These are phyloP conservation scores for Chrysoporthe cubensis DNA, from an alignment of 2,329 filamentous ascomycete species.

Conservation along the genomic window DNA sequence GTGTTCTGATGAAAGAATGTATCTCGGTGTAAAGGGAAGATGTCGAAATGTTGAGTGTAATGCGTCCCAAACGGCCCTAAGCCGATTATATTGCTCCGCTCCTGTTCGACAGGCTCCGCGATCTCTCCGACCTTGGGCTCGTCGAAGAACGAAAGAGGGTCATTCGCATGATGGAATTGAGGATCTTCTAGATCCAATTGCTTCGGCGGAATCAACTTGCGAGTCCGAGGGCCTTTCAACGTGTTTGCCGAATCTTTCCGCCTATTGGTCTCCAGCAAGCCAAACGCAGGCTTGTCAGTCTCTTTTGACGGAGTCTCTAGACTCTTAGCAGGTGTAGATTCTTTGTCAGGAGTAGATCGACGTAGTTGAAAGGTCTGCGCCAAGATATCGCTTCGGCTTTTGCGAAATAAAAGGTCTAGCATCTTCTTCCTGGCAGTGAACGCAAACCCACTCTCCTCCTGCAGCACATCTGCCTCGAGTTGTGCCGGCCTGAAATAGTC, in stretches of 20 bases:
- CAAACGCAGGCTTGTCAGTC: not conserved
- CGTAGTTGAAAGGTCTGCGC: constrained; percentile 24
- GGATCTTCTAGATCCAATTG: constrained; percentile 55
- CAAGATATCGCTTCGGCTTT: constrained; percentile 37
- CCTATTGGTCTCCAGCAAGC: not conserved
- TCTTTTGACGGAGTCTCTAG: constrained; percentile 28
- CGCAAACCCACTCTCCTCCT: constrained; percentile 39
- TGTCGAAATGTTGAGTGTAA: constrained; percentile 66
- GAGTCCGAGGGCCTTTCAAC: constrained; percentile 38
- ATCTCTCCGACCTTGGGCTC: constrained; percentile 31
- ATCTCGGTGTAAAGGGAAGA: constrained; percentile 59
- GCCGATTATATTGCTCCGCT: constrained; percentile 51
- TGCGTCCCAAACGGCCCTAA: constrained; percentile 64
- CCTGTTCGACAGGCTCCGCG: constrained; percentile 29
- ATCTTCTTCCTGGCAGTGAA: constrained; percentile 58
- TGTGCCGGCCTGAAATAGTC: constrained; percentile 53
- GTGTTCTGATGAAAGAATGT: constrained; percentile 65
- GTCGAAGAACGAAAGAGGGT: constrained; percentile 48
- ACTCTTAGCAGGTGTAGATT: not conserved
- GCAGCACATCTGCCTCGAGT: constrained; percentile 52
- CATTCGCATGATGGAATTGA: constrained; percentile 57
- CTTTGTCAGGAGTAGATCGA: not conserved
- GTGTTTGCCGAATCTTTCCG: not conserved
- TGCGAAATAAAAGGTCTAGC: constrained; percentile 59
- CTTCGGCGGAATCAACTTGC: constrained; percentile 50